These are phyloP conservation scores for Pistacia vera DNA, from an alignment of 345 rosid genomes.

Conservation along the genomic window DNA sequence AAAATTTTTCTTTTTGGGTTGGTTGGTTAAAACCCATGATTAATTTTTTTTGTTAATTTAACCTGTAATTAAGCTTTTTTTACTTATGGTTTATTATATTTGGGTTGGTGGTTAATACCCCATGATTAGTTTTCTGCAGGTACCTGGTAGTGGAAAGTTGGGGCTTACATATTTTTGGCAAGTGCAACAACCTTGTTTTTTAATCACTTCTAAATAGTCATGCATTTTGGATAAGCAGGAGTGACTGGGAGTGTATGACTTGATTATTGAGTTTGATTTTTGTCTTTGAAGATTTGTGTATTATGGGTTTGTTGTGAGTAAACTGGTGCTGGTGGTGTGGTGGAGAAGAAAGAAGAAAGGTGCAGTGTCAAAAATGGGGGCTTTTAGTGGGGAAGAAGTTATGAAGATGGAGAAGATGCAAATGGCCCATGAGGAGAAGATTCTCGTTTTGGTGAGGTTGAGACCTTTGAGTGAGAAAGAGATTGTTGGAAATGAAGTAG, in stretches of 20 bases:
- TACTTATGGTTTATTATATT: conserved; percentile 39
- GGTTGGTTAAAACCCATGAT: conserved; percentile 39
- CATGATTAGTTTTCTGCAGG: conserved; percentile 47
- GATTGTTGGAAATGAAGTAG: conserved; percentile 65
- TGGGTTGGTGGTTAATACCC: conserved; percentile 45
- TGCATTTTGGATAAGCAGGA: conserved; percentile 41
- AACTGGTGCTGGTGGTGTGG: conserved; percentile 22
- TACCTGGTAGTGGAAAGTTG: conserved; percentile 28
- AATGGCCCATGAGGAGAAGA: conserved; percentile 78
- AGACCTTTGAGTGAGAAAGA: conserved; percentile 96
- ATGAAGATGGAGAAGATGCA: conserved; percentile 77
- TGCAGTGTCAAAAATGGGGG: conserved; percentile 62
- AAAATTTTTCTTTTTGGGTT: conserved; percentile 17
- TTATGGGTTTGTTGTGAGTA: conserved; percentile 32
- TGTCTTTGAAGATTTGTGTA: conserved; percentile 21
- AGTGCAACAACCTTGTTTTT: conserved; percentile 46
- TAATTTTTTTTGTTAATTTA: conserved; percentile 30
- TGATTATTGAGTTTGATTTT: conserved; percentile 22
- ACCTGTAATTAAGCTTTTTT: conserved; percentile 32
- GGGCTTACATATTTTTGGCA: conserved; percentile 31
- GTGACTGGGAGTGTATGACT: conserved; percentile 23
- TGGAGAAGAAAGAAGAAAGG: conserved; percentile 21
- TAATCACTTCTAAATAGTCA: conserved; percentile 35
- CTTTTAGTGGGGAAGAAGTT: conserved; percentile 72
- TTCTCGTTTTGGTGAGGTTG: conserved; percentile 86